Conservation (phyloP, 1,139 yeast genomes). For the Candida pseudocylindracea region DNA sequence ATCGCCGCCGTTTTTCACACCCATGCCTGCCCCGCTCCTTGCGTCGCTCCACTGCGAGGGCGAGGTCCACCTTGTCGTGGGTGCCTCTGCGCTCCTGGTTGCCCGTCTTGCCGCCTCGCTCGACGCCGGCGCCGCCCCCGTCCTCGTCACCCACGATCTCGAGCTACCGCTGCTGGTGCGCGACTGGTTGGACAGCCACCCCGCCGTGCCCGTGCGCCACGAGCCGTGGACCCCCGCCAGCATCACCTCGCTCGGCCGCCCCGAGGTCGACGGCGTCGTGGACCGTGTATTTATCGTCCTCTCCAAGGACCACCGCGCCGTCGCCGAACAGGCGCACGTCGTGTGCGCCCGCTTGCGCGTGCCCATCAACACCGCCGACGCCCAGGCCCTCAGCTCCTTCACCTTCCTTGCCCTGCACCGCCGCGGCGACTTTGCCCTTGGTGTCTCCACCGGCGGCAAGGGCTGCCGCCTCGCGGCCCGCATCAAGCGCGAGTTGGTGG, state of each 20-base stretch:
- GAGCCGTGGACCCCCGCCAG: constrained; percentile 12
- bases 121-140: constrained; percentile 35
- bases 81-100: constrained; percentile 24
- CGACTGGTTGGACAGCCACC: constrained; percentile 5
- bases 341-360: constrained; percentile 41
- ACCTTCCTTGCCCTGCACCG: constrained; percentile 49
- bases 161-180: constrained; percentile 7
- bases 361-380: constrained; percentile 65
- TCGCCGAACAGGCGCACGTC: constrained; percentile 17
- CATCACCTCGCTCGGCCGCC: constrained; percentile 35
- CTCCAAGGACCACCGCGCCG: constrained; percentile 6
- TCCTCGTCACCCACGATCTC: constrained; percentile 14
- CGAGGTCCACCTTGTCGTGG: constrained; percentile 42
- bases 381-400: constrained; percentile 52
- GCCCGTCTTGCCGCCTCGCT: constrained; percentile 26
- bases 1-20: not conserved
- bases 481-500: constrained; percentile 51
- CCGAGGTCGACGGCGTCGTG: constrained; percentile 35
- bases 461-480: constrained; percentile 78
- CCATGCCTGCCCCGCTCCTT: constrained; percentile 8
- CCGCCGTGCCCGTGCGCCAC: constrained; percentile 6
- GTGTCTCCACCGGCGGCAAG: constrained; percentile 72
- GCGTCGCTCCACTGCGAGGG: constrained; percentile 26
- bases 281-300: constrained; percentile 56
- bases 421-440: constrained; percentile 61